Evolutionary conservation across 2,329 filamentous ascomycete species (phyloP).

Genomic region (Aureobasidium sp.): DNA sequence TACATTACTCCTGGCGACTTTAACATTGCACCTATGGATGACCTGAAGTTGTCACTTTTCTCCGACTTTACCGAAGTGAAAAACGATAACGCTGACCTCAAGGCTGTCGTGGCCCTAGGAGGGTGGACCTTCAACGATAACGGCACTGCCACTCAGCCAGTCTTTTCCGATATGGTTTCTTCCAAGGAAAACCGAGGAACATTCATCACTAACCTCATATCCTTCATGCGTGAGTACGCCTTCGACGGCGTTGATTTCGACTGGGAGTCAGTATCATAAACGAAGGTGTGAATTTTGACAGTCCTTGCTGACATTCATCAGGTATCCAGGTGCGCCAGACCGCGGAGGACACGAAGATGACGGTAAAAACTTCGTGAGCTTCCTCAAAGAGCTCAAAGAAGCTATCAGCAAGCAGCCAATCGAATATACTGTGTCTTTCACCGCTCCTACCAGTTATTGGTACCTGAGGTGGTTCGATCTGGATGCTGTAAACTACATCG

Average conservation of each 20-base stretch:
- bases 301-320: no score
- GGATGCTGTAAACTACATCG: no score
- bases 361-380: slow-evolving; percentile 30
- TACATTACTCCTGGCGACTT: background rate
- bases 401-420: background rate
- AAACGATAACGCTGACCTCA: background rate
- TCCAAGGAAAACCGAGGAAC: no score
- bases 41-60: background rate
- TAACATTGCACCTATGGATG: background rate
- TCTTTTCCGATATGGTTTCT: no score
- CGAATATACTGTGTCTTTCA: slow-evolving; percentile 24
- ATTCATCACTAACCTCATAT: background rate
- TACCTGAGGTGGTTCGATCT: slow-evolving; percentile 30
- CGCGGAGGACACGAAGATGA: slow-evolving; percentile 29
- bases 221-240: slow-evolving; percentile 18
- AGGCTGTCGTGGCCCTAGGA: background rate
- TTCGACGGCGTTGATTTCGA: slow-evolving; percentile 22
- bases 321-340: no score
- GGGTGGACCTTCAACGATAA: background rate
- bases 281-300: no score
- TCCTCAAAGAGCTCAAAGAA: no score
- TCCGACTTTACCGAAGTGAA: background rate
- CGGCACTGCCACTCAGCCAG: background rate
- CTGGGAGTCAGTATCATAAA: no score
- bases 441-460: slow-evolving; percentile 25